Conservation (phyloP, 345 rosid genomes). For the Anacardium occidentale region DNA sequence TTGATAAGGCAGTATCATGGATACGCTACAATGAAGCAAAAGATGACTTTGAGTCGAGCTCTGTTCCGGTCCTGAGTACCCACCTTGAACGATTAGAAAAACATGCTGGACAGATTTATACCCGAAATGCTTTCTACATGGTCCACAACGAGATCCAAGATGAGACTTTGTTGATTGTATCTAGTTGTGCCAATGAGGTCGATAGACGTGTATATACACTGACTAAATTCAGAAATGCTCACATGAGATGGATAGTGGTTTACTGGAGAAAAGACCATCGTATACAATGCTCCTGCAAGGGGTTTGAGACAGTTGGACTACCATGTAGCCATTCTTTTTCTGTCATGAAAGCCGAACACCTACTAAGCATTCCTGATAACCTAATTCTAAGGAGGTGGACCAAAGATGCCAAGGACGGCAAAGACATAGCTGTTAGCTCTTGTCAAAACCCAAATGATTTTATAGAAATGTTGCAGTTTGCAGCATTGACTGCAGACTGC, state of each 20-base stretch:
- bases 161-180: not conserved
- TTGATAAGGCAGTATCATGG: not conserved
- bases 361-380: not conserved
- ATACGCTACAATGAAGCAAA: constrained; percentile 5
- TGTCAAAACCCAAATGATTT: not conserved
- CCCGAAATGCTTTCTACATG: not conserved
- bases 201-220: constrained; percentile 1
- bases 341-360: constrained; percentile 3
- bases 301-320: not conserved
- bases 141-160: not conserved
- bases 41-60: not conserved
- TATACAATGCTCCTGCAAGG: constrained; percentile 3
- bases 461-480: not conserved
- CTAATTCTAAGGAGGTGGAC: not conserved
- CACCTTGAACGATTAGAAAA: constrained; percentile 2
- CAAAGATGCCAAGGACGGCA: not conserved
- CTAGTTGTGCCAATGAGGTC: not conserved
- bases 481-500: not conserved
- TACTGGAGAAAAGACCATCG: not conserved
- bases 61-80: not conserved
- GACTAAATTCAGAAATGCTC: constrained; percentile 3
- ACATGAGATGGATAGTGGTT: constrained; percentile 1
- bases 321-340: constrained; percentile 8
- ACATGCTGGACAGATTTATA: not conserved
- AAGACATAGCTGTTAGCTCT: not conserved